Percentiles rank a stretch among this genome's conserved stretches.
Evolutionary conservation across 768 basidiomycete species (phyloP).

Genomic region (Tephrocybe rancida): DNA sequence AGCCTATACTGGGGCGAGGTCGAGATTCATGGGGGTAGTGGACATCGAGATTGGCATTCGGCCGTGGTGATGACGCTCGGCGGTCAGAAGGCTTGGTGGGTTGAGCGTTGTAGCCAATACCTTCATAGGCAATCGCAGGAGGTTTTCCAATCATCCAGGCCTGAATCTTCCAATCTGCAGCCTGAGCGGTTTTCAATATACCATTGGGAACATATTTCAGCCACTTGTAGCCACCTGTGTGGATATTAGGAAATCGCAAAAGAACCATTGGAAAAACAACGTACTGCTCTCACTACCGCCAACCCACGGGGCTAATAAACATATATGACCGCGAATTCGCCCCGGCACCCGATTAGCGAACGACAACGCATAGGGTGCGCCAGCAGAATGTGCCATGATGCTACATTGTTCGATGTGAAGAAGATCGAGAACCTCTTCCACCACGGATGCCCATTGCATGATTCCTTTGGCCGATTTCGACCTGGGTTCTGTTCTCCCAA

Average conservation of each 20-base stretch:
- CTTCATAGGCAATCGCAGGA: constrained; percentile 80
- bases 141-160: constrained; percentile 98
- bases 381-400: constrained; percentile 94
- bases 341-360: constrained; percentile 76
- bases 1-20: constrained; percentile 72
- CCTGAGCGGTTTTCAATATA: constrained; percentile 92
- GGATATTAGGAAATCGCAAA: constrained; percentile 4
- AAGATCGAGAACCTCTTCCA: constrained; percentile 87
- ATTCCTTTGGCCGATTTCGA: constrained; percentile 76
- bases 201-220: constrained; percentile 94
- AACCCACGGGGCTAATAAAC: constrained; percentile 95
- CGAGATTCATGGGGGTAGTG: constrained; percentile 42
- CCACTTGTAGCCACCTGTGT: constrained; percentile 87
- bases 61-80: constrained; percentile 28
- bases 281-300: constrained; percentile 86
- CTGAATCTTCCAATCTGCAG: constrained; percentile 96
- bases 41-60: constrained; percentile 28
- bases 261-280: constrained; percentile 28
- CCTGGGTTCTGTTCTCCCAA: constrained; percentile 81
- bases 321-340: constrained; percentile 82
- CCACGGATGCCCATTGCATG: constrained; percentile 87
- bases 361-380: constrained; percentile 91
- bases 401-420: constrained; percentile 80
- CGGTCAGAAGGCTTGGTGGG: constrained; percentile 22
- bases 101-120: constrained; percentile 78